Base-by-base conservation (phyloP, 2,329 filamentous ascomycete genomes). In the Sporothrix variecibatus region DNA sequence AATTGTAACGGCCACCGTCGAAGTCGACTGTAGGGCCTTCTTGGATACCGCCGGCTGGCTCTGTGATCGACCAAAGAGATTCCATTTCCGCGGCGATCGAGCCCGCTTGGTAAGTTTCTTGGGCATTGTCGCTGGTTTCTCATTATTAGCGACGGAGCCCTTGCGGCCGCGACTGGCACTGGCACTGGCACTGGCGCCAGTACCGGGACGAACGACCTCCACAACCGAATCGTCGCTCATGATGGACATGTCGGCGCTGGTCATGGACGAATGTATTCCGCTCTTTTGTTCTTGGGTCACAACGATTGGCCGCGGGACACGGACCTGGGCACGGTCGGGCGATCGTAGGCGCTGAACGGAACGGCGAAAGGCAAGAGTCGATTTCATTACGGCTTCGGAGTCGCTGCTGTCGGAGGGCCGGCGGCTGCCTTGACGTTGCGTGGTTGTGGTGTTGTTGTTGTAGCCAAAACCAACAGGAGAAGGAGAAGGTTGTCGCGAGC, bases 31-130 rank as follows among this genome's bases (percentile, higher is more conserved):
- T 5, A 82, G 78, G 65, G 83, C 83, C 74, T 83, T 84, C 74
- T 85, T 86, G 2, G 78, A 71, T 3, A 75, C 77, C 6, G 80
- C 79, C 2, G 84, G 78, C 58, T 84, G 82, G 49, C 81, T 85
- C 40, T 88, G 86, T 0, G 87, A 87, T 65, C 88, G 85, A 68
- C 89, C 85, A 77, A 92, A 91, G 15, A 91, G 79, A 76, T 90
- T 91, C 90, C 90, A 92, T 77, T 87, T 90, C 8, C 87, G 85
- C 31, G 89, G 88, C 34, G 87, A 89, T 60, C 84, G 86, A 0
- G 85, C 79, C 72, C 85, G 84, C 79, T 90, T 91, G 28, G 85
- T 84, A 28, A 89, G 80, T 79, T 90, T 91, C 80, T 86, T 90
- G 0, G 87, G 82, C 0, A 79, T 72, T 2, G 40, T 9, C 31